Evolutionary conservation across 768 basidiomycete species (phyloP).

Genomic region (Naganishia randhawae): DNA sequence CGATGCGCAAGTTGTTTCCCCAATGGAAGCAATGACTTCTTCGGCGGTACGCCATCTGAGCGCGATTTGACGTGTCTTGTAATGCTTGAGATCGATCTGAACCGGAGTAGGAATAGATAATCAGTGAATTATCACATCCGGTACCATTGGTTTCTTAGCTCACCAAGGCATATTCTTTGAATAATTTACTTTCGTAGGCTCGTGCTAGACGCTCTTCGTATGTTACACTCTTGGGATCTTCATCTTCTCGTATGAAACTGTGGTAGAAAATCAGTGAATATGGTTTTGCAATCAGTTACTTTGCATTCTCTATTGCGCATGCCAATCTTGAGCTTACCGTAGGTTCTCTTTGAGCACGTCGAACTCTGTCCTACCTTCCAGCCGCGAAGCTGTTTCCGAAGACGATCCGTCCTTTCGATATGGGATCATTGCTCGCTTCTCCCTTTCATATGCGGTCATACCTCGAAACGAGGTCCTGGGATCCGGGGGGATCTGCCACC

Average conservation of each 20-base stretch:
- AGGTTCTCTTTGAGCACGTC: constrained; percentile 53
- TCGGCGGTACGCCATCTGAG: constrained; percentile 89
- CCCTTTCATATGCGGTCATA: constrained; percentile 21
- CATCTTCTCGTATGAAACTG: constrained; percentile 71
- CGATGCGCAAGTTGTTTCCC: constrained; percentile 84
- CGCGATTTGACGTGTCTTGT: constrained; percentile 84
- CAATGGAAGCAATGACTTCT: constrained; percentile 79
- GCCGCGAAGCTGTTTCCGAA: neutral
- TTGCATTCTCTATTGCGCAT: too few species aligned
- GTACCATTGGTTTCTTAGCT: constrained; percentile 34
- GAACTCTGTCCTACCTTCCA: constrained; percentile 47
- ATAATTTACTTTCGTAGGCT: constrained; percentile 83
- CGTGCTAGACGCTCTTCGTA: constrained; percentile 85
- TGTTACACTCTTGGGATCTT: constrained; percentile 53
- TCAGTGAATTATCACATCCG: neutral
- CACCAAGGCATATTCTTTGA: constrained; percentile 67
- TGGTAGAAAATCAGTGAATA: neutral
- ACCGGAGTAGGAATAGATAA: neutral
- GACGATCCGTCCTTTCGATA: neutral
- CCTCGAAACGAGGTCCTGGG: neutral
- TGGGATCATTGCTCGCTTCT: neutral
- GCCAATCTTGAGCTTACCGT: constrained; percentile 36
- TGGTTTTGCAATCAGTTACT: neutral
- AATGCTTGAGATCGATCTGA: constrained; percentile 78
- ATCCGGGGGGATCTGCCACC: neutral